Evolutionary conservation across 1,284 basidiomycete genomes (phyloP), one percentile per base, ranked within the genome.

Genomic region (Trametes hirsuta): DNA sequence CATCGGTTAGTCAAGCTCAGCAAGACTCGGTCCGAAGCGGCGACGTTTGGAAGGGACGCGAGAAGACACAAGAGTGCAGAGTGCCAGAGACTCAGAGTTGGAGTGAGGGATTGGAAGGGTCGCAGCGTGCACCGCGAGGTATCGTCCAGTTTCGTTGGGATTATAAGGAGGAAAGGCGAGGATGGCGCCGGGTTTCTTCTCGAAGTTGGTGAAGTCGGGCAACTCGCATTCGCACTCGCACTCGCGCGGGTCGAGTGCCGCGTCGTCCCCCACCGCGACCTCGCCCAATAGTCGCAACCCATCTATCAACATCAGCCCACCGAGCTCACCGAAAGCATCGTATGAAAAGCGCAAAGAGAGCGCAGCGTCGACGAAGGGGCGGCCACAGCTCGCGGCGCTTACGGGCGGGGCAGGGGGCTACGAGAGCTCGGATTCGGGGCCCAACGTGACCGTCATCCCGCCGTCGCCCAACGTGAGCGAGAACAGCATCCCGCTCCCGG

Each of bases 381-480:
- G 48, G 21, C 49, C 53, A 35, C 65, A 63, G 47, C 52, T 53
- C 30, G 34, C 55, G 49, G 56, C 53, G 10, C 58, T 61, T 12
- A 46, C 42, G 18, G 45, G 37, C 47, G 44, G 25, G n/a, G 42
- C 37, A 18, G 65, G 55, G 37, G 65, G 55, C 35, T 67, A 70
- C 35, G 61, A 64, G 30, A 64, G 59, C 30, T 69, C 71, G 12
- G 71, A 72, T 36, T 75, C 73, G 63, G 76, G 77, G 53, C 82
- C 79, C 6, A 82, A 80, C 63, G 82, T 86, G 14, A 84, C 80
- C 0, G 74, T 86, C 35, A 75, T 85, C n/a, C 84, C 84, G 6
- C 84, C 84, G 0, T 84, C 83, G 0, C 84, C 84, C 3, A 72
- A 75, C 35, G 63, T 68, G 51, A 72, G 69, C 59, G 69, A 42